phyloP scores from a whole-genome alignment of 2,329 filamentous ascomycete species.

The Penicillium sp. region DNA sequence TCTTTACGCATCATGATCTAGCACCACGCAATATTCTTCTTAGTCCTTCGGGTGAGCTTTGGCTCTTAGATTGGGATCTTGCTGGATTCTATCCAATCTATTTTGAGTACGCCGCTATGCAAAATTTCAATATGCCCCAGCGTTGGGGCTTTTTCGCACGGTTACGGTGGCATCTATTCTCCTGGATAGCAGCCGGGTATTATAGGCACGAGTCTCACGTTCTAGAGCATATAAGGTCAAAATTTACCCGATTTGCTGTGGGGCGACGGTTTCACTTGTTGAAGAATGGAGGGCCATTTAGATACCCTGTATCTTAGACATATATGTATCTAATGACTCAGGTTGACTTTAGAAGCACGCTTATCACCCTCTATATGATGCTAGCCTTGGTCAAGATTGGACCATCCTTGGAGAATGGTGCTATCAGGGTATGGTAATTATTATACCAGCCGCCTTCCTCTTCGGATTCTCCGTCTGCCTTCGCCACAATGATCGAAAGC shows the following conservation, averaged over 20 bases:
- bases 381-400: too few species aligned
- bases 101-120: slow-evolving; percentile 21
- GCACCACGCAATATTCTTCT: slow-evolving; percentile 20
- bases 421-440: too few species aligned
- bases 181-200: slow-evolving; percentile 3
- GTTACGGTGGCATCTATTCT: slow-evolving; percentile 66
- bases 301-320: too few species aligned
- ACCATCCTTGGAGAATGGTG: too few species aligned
- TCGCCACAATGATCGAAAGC: too few species aligned
- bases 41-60: slow-evolving; percentile 15
- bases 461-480: too few species aligned
- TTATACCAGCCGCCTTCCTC: too few species aligned
- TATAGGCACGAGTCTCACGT: slow-evolving; percentile 2
- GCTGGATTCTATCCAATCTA: slow-evolving; percentile 16
- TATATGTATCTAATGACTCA: too few species aligned
- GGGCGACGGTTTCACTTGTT: not conserved
- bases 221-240: slow-evolving; percentile 1
- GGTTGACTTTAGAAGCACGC: too few species aligned
- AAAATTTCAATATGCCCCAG: slow-evolving; percentile 15
- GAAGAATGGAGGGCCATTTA: too few species aligned
- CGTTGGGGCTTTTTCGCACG: slow-evolving; percentile 37
- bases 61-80: slow-evolving; percentile 18
- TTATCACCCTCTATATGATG: too few species aligned
- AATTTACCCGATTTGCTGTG: not conserved
- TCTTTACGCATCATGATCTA: slow-evolving; percentile 22